Evolutionary conservation across 1,284 basidiomycete species (phyloP).

Genomic region (Pseudozyma flocculosa): DNA sequence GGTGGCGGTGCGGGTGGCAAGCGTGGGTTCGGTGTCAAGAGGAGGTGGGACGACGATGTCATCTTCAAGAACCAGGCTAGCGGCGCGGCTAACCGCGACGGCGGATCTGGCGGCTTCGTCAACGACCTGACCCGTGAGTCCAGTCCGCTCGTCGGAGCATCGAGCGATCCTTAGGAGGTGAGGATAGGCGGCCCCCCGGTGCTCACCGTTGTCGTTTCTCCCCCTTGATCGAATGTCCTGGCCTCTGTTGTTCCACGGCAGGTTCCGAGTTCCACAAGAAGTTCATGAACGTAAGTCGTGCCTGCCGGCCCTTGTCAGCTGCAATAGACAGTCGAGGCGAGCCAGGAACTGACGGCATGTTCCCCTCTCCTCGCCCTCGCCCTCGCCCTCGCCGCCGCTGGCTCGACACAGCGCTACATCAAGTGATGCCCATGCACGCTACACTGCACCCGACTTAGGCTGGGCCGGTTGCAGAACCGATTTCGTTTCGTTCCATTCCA

Average conservation of each 20-base stretch:
- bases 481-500: too few relatives aligned
- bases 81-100: constrained; percentile 11
- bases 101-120: constrained; percentile 35
- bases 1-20: not conserved
- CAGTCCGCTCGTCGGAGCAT: not conserved
- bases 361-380: too few relatives aligned
- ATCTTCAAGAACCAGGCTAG: constrained; percentile 57
- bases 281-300: constrained; percentile 42
- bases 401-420: not conserved
- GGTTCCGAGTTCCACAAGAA: constrained; percentile 52
- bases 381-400: not conserved
- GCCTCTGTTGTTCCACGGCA: not conserved
- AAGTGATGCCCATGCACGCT: not conserved
- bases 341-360: too few relatives aligned
- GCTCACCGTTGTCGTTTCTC: too few relatives aligned
- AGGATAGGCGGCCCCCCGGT: too few relatives aligned
- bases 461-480: too few relatives aligned
- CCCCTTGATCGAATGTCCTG: too few relatives aligned
- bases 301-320: too few relatives aligned
- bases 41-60: constrained; percentile 56
- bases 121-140: constrained; percentile 52
- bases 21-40: constrained; percentile 31
- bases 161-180: too few relatives aligned
- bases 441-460: too few relatives aligned
- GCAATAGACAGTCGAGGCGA: too few relatives aligned